Evolutionary conservation across 352 stramenopile genomes (phyloP).

Genomic region (Paralagenidium karlingii): DNA sequence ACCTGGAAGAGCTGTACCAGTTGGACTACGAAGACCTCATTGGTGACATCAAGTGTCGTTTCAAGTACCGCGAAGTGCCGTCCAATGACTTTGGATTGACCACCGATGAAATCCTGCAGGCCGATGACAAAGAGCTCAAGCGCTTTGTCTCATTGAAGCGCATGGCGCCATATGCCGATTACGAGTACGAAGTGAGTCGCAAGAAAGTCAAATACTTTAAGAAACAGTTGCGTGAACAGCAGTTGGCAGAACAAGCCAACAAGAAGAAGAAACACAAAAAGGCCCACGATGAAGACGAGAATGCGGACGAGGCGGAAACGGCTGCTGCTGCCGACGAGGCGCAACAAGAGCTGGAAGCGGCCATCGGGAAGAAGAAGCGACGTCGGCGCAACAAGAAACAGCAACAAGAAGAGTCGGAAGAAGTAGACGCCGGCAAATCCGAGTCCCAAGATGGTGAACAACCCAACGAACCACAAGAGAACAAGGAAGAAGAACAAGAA

Average conservation of each 20-base stretch:
- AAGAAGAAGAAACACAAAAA: slow-evolving; percentile 16
- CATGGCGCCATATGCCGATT: slow-evolving; percentile 90
- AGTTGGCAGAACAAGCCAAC: slow-evolving; percentile 25
- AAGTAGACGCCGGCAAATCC: slow-evolving; percentile 8
- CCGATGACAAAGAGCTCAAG: slow-evolving; percentile 94
- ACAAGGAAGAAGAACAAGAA: slow-evolving; percentile 66
- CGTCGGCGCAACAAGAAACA: slow-evolving; percentile 5
- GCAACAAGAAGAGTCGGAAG: slow-evolving; percentile 7
- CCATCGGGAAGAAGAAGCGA: slow-evolving; percentile 9
- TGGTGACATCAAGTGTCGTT: slow-evolving; percentile 93
- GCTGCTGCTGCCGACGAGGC: slow-evolving; percentile 3
- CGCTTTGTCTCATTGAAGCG: slow-evolving; percentile 96
- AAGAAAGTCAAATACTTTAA: slow-evolving; percentile 48
- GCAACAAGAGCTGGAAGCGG: background rate
- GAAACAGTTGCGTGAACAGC: slow-evolving; percentile 53
- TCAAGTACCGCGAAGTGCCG: slow-evolving; percentile 95
- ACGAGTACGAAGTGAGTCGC: slow-evolving; percentile 58
- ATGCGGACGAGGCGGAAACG: slow-evolving; percentile 1
- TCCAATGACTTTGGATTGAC: slow-evolving; percentile 95
- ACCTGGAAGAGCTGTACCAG: slow-evolving; percentile 95
- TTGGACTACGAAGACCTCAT: slow-evolving; percentile 99
- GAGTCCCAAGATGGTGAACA: background rate
- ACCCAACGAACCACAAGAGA: background rate
- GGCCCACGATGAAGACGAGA: slow-evolving; percentile 2
- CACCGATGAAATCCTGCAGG: slow-evolving; percentile 95